Base-by-base conservation (phyloP, 495 filamentous ascomycete genomes). In the Xylaria curta region DNA sequence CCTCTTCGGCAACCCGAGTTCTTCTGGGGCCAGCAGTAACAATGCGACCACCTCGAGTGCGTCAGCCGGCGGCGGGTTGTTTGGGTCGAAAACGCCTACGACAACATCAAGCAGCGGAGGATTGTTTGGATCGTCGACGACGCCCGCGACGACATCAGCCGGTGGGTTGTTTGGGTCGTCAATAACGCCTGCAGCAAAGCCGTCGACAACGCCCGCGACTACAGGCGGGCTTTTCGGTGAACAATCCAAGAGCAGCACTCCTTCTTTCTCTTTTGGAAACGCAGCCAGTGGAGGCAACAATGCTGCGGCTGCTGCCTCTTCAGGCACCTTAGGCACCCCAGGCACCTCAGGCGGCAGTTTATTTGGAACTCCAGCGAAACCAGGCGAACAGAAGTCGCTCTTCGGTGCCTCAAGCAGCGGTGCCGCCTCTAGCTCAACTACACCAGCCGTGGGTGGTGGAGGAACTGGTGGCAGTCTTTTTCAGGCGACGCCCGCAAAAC, bases 351-450 rank as follows among this genome's bases (percentile, higher is more conserved):
- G 81, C 33, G 78, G 81, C 31, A 75, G 82, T 26, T 46, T 87
- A n/a, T 92, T 92, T 80, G 87, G 87, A 65, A 82, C 80, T 21
- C 70, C 78, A 9, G 62, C 81, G 12, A 78, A 80, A 36, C 76
- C 77, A 53, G 69, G 51, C 42, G 76, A 76, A 24, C 77, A 78
- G 68, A 79, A 79, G 28, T 59, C 72, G 66, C 46, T 80, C n/a
- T 85, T 85, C 67, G 80, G 79, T 59, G 70, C 75, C 44, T 33
- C 68, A 62, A 47, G 72, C 64, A 47, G 72, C 64, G 47, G 67
- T 75, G 72, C 71, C 72, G 44, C 80, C 42, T 28, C 78, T 62
- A 28, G 58, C 56, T 79, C 81, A 21, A 63, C 56, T 56, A 76
- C 80, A n/a, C 73, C 82, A 40, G 53, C 78, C 28, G 73, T 78